phyloP scores from a whole-genome alignment of 2,329 filamentous ascomycete genomes.

The Triangularia verruculosa region DNA sequence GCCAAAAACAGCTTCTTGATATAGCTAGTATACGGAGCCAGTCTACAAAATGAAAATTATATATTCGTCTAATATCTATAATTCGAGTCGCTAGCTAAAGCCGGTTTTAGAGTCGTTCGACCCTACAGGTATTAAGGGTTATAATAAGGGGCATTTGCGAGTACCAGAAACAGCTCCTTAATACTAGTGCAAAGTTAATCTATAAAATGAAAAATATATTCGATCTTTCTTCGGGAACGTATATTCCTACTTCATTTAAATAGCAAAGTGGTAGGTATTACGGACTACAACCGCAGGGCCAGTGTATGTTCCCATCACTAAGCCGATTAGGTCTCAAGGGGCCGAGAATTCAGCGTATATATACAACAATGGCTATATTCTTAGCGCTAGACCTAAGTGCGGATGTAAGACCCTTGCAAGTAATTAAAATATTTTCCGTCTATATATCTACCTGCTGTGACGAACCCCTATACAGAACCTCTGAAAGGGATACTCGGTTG shows the following conservation, averaged over 20 bases:
- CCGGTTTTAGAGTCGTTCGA: background rate
- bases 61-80: background rate
- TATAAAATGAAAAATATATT: constrained; percentile 1
- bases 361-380: background rate
- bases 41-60: constrained; percentile 1
- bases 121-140: background rate
- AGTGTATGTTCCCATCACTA: background rate
- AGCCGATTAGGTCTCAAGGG: background rate
- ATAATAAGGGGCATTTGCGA: background rate
- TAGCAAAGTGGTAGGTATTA: background rate
- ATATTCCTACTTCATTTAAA: background rate
- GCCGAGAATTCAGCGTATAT: background rate
- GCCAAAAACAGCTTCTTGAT: background rate
- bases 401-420: background rate
- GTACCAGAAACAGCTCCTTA: background rate
- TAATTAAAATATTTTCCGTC: background rate
- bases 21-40: background rate
- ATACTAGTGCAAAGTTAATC: background rate
- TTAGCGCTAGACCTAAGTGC: background rate
- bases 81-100: background rate
- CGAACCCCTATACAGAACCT: too few relatives aligned
- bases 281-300: background rate
- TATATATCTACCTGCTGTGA: too few relatives aligned
- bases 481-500: too few relatives aligned
- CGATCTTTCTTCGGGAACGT: background rate